Percentiles rank a stretch among this genome's conserved stretches.
phyloP scores from a whole-genome alignment of 768 basidiomycete genomes.

The Podaxis carcinomalis region DNA sequence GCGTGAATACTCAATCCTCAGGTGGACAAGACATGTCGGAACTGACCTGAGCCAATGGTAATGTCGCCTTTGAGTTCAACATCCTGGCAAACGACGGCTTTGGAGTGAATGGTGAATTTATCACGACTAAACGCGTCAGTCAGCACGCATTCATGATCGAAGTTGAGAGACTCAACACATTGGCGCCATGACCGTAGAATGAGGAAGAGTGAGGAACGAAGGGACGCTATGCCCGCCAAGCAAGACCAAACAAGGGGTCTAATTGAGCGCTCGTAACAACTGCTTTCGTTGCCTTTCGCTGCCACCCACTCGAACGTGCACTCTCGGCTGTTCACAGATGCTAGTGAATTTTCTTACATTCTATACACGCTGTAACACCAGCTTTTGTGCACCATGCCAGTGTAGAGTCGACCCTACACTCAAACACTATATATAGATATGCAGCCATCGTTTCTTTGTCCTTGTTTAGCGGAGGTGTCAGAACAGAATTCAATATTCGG shows the following conservation, averaged over 20 bases:
- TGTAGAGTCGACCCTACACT: background rate
- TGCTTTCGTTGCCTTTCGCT: too few relatives aligned
- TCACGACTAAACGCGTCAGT: slow-evolving; percentile 53
- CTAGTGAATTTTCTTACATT: too few relatives aligned
- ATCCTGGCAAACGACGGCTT: slow-evolving; percentile 88
- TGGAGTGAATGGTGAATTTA: slow-evolving; percentile 87
- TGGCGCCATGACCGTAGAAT: slow-evolving; percentile 26
- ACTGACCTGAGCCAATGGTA: slow-evolving; percentile 78
- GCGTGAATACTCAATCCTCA: background rate
- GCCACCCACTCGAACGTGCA: too few relatives aligned
- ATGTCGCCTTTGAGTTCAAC: slow-evolving; percentile 93
- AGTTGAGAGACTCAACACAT: slow-evolving; percentile 26
- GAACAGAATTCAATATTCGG: background rate
- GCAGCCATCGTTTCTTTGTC: background rate
- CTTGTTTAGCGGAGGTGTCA: background rate
- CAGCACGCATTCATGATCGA: background rate
- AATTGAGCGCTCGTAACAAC: background rate
- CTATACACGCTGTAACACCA: too few relatives aligned
- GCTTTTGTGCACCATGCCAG: background rate
- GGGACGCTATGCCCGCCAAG: background rate
- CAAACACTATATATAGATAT: background rate
- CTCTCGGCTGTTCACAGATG: too few relatives aligned
- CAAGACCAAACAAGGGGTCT: background rate
- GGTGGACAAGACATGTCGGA: background rate
- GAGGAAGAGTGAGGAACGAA: background rate